Conservation (phyloP, 495 filamentous ascomycete genomes). For the Pseudevernia furfuracea region DNA sequence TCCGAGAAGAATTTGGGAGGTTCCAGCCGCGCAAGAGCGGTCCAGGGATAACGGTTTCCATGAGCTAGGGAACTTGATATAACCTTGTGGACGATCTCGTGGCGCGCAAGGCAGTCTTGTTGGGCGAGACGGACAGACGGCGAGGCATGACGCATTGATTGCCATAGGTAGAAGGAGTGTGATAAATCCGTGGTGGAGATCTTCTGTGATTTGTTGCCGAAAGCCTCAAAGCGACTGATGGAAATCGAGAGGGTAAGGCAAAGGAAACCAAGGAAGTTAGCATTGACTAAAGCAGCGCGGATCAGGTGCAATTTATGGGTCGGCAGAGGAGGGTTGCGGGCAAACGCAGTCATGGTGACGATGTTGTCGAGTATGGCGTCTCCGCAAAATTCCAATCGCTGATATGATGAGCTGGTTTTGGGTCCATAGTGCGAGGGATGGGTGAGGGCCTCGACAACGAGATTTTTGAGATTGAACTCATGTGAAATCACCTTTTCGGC, state of each 20-base stretch:
- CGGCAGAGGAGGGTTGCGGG: constrained; percentile 39
- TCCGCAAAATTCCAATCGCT: constrained; percentile 86
- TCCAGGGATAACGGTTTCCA: constrained; percentile 64
- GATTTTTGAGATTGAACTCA: constrained; percentile 57
- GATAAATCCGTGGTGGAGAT: constrained; percentile 16
- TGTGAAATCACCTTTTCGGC: constrained; percentile 61
- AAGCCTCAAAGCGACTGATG: constrained; percentile 22
- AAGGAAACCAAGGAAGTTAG: constrained; percentile 78
- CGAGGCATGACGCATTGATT: constrained; percentile 56
- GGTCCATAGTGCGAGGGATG: constrained; percentile 58
- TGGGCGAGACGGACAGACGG: constrained; percentile 38
- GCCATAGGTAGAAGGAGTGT: constrained; percentile 47
- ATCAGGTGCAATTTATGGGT: constrained; percentile 64
- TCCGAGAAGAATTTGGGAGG: constrained; percentile 82
- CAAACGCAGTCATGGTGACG: constrained; percentile 50
- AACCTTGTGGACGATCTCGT: constrained; percentile 39
- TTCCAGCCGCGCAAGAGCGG: constrained; percentile 52
- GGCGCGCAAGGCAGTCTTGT: constrained; percentile 38
- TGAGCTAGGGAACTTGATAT: constrained; percentile 45
- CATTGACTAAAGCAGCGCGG: constrained; percentile 73
- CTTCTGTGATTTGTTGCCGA: constrained; percentile 21
- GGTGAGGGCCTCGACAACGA: constrained; percentile 80
- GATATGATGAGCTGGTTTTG: constrained; percentile 53
- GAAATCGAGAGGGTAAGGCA: constrained; percentile 44
- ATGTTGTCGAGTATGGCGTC: constrained; percentile 80